Base-by-base conservation (phyloP, 495 filamentous ascomycete species). In the Neurospora cerealis region DNA sequence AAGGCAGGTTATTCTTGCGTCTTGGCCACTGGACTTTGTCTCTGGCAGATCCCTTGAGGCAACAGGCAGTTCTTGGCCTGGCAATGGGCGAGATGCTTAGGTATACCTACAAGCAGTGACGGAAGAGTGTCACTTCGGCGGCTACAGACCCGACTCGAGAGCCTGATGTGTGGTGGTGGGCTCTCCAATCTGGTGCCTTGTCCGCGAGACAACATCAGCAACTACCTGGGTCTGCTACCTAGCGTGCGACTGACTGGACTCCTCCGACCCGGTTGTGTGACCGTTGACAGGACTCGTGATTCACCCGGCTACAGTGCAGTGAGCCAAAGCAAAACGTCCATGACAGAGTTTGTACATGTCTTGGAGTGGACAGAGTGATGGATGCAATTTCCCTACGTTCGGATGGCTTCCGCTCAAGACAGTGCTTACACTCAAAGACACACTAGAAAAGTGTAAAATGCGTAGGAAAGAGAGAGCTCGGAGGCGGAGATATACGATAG, bases 111-210 rank as follows among this genome's bases (percentile, higher is more conserved):
- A 72, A 44, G 70, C 70, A 72, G 41, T 41, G 73, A 73, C 39
- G 69, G 62, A 73, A 44, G 74, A 40, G 37, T 73, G 71, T 73
- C 74, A 54, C n/a, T 46, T 21, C 28, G 54, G 54, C 19, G 28
- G 54, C 54, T 66, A 19, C 54, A 66, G 54, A 34, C 28, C 34
- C 54, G 54, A 66, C 28, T 66, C 28, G 54, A 66, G 28, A 34
- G 32, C 44, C 34, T 69, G 28, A 71, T 38, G 69, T 73, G 71
- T 48, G 37, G 46, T 41, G 54, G 28, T 66, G 54, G 54, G 54
- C 41, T 36, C 42, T 71, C 74, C 60, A 70, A 77, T 74, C 41
- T 72, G 74, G 76, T 62, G 34, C 48, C 60, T 17, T 72, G 72
- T 54, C 76, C 71, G 70, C 70, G 62, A 71, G 72, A 77, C 69